phyloP scores from a whole-genome alignment of 345 rosid species.

The Psidium guajava region DNA sequence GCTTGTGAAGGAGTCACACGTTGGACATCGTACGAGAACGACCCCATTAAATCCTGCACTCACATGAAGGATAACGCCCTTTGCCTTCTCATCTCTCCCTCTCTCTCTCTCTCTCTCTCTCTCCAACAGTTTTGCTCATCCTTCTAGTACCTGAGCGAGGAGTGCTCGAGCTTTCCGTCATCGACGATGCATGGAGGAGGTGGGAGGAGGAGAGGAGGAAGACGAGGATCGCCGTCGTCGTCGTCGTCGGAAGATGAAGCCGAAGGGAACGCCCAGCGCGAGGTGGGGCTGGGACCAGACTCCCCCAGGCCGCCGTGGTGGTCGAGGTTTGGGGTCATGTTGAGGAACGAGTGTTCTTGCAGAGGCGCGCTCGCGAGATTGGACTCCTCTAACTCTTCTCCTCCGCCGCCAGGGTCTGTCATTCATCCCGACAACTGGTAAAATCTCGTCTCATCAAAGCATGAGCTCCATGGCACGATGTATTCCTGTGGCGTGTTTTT shows the following conservation, averaged over 20 bases:
- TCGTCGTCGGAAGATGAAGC: neutral
- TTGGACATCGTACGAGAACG: neutral
- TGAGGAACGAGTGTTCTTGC: neutral
- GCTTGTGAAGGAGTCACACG: neutral
- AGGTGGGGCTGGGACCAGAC: neutral
- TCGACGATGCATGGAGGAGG: neutral
- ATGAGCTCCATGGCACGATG: too few relatives aligned
- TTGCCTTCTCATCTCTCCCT: neutral
- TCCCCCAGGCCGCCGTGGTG: neutral
- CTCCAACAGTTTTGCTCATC: neutral
- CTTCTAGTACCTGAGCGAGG: neutral
- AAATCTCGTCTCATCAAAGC: too few relatives aligned
- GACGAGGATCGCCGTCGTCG: neutral
- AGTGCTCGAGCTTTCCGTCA: neutral
- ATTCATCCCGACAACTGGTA: constrained; percentile 25
- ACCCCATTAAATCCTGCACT: neutral
- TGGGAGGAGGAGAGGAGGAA: neutral
- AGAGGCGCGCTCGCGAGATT: neutral
- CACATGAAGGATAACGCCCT: neutral
- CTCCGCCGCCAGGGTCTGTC: neutral
- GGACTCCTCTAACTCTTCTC: neutral
- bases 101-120: too few relatives aligned
- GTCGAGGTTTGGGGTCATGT: neutral
- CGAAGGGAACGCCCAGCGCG: neutral
- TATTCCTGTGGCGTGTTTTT: neutral